phyloP scores from a whole-genome alignment of 768 basidiomycete species.

The Macrolepiota fuliginosa region DNA sequence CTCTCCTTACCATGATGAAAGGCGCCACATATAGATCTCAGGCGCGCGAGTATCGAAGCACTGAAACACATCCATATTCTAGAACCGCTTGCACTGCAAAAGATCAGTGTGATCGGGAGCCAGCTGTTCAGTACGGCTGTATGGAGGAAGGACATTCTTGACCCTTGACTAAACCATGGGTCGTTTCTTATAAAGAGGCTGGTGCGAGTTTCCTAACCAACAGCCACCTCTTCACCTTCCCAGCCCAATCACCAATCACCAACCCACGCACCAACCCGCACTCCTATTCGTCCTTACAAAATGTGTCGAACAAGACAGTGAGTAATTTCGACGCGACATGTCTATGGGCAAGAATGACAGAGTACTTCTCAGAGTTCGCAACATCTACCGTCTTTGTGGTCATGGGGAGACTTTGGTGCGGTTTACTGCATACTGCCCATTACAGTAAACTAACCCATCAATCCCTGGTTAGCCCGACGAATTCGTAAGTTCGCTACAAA shows the following conservation, averaged over 20 bases:
- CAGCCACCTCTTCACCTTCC: constrained; percentile 5
- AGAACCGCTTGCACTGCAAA: background rate
- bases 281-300: constrained; percentile 6
- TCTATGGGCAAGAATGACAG: background rate
- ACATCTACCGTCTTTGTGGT: constrained; percentile 43
- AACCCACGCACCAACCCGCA: constrained; percentile 5
- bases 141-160: background rate
- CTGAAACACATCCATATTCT: background rate
- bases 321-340: constrained; percentile 19
- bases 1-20: background rate
- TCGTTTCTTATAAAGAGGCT: background rate
- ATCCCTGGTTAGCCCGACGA: constrained; percentile 25
- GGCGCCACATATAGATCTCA: background rate
- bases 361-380: constrained; percentile 35
- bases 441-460: background rate
- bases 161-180: background rate
- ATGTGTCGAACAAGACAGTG: constrained; percentile 61
- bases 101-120: too few relatives aligned
- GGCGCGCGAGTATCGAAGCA: background rate
- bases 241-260: constrained; percentile 6
- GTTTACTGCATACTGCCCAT: constrained; percentile 14
- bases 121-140: too few relatives aligned
- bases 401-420: constrained; percentile 43
- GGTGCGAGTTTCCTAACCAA: background rate
- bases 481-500: constrained; percentile 21